These are phyloP conservation scores for Diplotaxis tenuifolia DNA, from an alignment of 345 rosid genomes.

Conservation along the genomic window DNA sequence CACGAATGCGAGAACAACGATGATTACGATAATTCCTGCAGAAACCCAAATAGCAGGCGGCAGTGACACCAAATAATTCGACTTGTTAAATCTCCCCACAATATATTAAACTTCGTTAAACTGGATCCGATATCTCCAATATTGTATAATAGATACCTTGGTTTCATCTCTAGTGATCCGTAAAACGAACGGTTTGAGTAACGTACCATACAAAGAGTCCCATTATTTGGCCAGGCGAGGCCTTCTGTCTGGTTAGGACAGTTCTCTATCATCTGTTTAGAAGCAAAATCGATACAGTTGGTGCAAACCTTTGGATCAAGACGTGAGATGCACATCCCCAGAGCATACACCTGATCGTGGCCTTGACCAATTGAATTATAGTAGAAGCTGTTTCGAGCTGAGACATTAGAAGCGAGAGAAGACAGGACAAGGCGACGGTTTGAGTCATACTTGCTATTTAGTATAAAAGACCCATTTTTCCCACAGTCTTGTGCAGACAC, in stretches of 20 bases:
- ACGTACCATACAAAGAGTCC: conserved; percentile 22
- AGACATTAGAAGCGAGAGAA: background rate
- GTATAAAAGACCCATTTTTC: background rate
- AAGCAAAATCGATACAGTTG: background rate
- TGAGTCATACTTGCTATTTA: background rate
- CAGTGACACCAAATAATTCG: background rate
- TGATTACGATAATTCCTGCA: background rate
- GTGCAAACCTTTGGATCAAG: background rate
- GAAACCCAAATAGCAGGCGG: background rate
- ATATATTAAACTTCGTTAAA: conserved; percentile 1
- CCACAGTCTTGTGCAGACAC: conserved; percentile 1
- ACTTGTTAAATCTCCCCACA: conserved; percentile 20
- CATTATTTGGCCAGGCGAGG: background rate
- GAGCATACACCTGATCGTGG: background rate
- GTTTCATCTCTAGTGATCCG: background rate
- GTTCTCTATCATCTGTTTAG: background rate
- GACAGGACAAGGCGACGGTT: background rate
- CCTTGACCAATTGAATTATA: conserved; percentile 16
- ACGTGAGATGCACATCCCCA: background rate
- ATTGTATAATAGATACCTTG: background rate
- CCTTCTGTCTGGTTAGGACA: conserved; percentile 15
- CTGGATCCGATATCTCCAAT: background rate
- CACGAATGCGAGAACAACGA: background rate
- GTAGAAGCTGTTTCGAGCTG: background rate
- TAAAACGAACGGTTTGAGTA: conserved; percentile 20